These are phyloP conservation scores for Dothideomycetes sp. DNA, from an alignment of 2,329 filamentous ascomycete species.

Conservation along the genomic window DNA sequence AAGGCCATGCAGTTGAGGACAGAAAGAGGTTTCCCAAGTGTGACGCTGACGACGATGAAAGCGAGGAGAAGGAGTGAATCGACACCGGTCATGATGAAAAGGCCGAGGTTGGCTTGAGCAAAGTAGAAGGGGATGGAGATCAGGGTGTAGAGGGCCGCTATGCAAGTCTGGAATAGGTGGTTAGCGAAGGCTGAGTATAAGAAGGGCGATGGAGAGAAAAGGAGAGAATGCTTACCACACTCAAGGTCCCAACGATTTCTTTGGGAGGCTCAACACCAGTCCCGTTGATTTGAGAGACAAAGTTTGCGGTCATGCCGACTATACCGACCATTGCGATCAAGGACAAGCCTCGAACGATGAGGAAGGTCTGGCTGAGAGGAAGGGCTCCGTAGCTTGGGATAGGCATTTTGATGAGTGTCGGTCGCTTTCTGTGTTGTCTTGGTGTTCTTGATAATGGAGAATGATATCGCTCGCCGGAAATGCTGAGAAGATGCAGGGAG, in stretches of 20 bases:
- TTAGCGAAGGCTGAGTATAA: slow-evolving; percentile 17
- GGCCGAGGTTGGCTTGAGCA: slow-evolving; percentile 66
- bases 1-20: slow-evolving; percentile 62
- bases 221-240: slow-evolving; percentile 56
- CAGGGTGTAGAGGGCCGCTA: slow-evolving; percentile 66
- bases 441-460: no score
- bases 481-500: no score
- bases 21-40: slow-evolving; percentile 71
- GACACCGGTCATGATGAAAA: slow-evolving; percentile 58
- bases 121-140: slow-evolving; percentile 68
- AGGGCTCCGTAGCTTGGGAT: slow-evolving; percentile 56
- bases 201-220: background rate
- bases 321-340: slow-evolving; percentile 63
- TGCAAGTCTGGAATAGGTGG: slow-evolving; percentile 52
- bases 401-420: slow-evolving; percentile 43
- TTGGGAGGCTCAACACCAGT: slow-evolving; percentile 57
- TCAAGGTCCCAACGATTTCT: slow-evolving; percentile 68
- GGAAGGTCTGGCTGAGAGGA: slow-evolving; percentile 66
- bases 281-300: slow-evolving; percentile 66
- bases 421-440: no score
- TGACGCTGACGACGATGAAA: slow-evolving; percentile 65
- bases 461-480: no score
- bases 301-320: slow-evolving; percentile 73
- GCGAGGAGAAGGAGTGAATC: slow-evolving; percentile 67
- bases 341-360: slow-evolving; percentile 62